These are phyloP conservation scores for Mycena chlorophos DNA, from an alignment of 768 basidiomycete genomes.

Conservation along the genomic window DNA sequence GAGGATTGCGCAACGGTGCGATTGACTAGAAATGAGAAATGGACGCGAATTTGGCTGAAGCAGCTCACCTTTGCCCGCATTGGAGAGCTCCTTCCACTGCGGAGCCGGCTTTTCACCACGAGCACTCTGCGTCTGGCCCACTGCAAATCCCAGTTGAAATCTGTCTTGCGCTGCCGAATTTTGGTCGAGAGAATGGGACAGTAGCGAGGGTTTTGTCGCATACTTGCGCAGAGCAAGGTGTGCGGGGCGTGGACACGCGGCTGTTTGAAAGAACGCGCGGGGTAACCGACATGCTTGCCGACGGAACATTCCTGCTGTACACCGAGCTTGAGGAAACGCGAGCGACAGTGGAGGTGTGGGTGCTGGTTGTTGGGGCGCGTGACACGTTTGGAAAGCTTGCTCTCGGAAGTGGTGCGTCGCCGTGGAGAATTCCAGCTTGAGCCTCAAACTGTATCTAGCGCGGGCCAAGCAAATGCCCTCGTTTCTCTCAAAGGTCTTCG, in stretches of 20 bases:
- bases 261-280: no score
- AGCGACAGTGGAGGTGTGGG: no score
- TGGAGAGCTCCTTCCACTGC: constrained; percentile 79
- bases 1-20: constrained; percentile 52
- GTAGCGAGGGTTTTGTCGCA: constrained; percentile 34
- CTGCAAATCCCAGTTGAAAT: constrained; percentile 73
- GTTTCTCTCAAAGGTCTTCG: constrained; percentile 77
- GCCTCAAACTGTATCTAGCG: neutral
- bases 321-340: no score
- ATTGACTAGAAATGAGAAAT: constrained; percentile 35
- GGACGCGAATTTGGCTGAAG: neutral
- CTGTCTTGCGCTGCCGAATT: constrained; percentile 60
- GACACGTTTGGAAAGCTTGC: no score
- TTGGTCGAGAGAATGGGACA: constrained; percentile 67
- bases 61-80: constrained; percentile 69
- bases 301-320: no score
- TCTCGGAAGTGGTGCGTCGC: no score
- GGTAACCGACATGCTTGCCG: no score
- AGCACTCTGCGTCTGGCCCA: constrained; percentile 55
- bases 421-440: no score
- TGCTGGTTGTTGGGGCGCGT: no score
- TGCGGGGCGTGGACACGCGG: no score
- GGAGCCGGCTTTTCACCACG: constrained; percentile 58
- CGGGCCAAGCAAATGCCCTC: neutral
- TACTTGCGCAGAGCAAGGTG: neutral